Evolutionary conservation across 192 early-diverging fungal species (phyloP), one percentile per base, ranked within the genome.

Genomic region (Coemansia sp.): DNA sequence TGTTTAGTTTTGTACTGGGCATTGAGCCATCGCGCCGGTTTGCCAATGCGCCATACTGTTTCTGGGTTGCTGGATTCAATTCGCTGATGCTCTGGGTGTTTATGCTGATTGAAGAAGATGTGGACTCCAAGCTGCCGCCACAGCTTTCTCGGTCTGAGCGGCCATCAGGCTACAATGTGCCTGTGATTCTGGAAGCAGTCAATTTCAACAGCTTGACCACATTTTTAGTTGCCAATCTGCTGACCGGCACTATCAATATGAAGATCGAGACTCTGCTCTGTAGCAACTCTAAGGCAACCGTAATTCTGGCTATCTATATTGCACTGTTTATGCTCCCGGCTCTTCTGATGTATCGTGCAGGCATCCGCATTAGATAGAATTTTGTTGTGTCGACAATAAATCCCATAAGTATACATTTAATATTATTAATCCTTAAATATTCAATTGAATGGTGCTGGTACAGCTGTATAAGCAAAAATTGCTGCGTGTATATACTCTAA

Each of bases 181-280:
- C 89, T 6, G 53, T 61, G 26, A 53, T 92, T 10, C 65, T 91
- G 11, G 79, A 83, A 14, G 82, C 83, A 12, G 73, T 96, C 52
- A 94, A 94, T 68, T 63, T 58, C 31, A 92, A 95, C 77, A 89
- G 91, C 41, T 68, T 98, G 51, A 81, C 83, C 5, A 80, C 87
- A 12, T 98, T 98, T 70, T 64, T 98, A 23, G 50, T 96, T 30
- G 95, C 90, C 16, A 98, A 98, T 63, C 36, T 96, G 5, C 58
- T 93, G 41, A 98, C 96, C 0, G 96, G 96, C 2, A 23, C 85
- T 1, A 77, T 93, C 7, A 98, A 98, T 68, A 60, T 96, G 59
- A 66, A 82, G 2, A 66, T 92, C 11, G 74, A 90, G 54, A 98
- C 96, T 6, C 72, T 98, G 18, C 78, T 81, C 30, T 77, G 82